Base-by-base conservation (phyloP, 192 early-diverging fungal species). In the Coemansia javaensis region DNA sequence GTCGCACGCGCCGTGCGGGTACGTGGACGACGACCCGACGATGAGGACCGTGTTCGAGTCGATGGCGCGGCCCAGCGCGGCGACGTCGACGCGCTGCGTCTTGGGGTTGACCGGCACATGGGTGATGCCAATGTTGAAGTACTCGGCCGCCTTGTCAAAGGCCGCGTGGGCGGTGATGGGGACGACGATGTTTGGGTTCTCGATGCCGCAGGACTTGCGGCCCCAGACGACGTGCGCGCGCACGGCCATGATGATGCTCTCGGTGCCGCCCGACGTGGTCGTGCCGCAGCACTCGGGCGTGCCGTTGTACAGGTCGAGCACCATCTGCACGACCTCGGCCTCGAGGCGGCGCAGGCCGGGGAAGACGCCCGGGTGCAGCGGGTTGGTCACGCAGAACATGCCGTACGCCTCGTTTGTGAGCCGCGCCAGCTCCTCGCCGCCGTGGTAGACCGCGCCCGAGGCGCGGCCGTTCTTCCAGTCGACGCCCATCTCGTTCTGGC, bases 141-240 rank as follows among this genome's bases (percentile, higher is more conserved):
- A 95, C 36, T 79, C 75, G 17, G 90, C 87, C 2, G 87, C 95
- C 79, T 98, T 98, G 78, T 92, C 87, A 55, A 98, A 92, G 7
- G 95, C 95, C 15, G 92, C 90, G 50, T 98, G 95, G 25, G 87
- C 85, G 5, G 92, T 95, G n/a, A 85, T 81, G 3, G 95, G 93
- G 1, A 93, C 78, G 34, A 98, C 80, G 72, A 98, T 94, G 72
- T 98, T 91, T 27, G 94, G 92, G 25, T 87, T 67, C 5, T 81
- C 85, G 35, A 98, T 85, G 12, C 91, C 90, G 28, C 88, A 86
- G 38, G 69, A 38, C 23, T 82, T 75, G 36, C 78, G 77, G 24
- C 84, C 93, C 86, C 84, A 86, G 35, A 94, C 91, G 16, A 92
- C 81, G 70, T 98, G 90, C 0, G 94, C 81, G 53, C 93, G 93